phyloP scores from a whole-genome alignment of 495 filamentous ascomycete genomes.

The Podospora bellae-mahoneyi region DNA sequence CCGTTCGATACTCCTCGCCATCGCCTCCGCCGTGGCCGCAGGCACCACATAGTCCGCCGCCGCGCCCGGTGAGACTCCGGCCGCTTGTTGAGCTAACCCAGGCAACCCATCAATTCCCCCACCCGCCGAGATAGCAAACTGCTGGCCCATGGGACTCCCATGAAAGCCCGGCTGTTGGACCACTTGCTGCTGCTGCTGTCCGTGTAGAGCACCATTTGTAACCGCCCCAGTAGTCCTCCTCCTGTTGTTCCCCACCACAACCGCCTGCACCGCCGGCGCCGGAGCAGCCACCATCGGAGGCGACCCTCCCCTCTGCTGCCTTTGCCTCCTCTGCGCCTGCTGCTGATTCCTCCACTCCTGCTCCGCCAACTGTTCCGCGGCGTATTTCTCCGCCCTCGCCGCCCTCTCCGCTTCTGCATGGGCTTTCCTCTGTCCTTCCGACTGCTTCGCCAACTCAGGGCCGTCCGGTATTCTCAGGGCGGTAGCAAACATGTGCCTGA shows the following conservation, averaged over 20 bases:
- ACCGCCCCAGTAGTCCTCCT: not conserved
- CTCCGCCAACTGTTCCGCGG: slow-evolving; percentile 6
- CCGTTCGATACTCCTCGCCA: slow-evolving; percentile 14
- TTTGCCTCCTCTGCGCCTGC: slow-evolving; percentile 3
- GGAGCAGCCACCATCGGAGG: not conserved
- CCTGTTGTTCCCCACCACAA: not conserved
- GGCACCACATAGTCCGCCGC: slow-evolving; percentile 9
- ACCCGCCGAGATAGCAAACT: not conserved
- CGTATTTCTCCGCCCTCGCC: slow-evolving; percentile 12
- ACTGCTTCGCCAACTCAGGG: not conserved
- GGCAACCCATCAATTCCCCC: not conserved
- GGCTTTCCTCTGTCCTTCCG: not conserved
- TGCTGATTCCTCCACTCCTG: slow-evolving; percentile 4
- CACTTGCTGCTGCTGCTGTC: not conserved
- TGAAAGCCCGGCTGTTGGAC: not conserved
- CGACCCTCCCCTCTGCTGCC: not conserved
- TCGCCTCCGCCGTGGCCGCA: slow-evolving; percentile 9
- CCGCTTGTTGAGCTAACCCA: not conserved
- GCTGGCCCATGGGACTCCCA: not conserved
- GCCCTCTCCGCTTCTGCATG: slow-evolving; percentile 11
- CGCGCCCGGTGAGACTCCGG: not conserved
- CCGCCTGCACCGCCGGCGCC: not conserved
- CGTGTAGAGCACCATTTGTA: not conserved
- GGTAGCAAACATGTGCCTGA: slow-evolving; percentile 13
- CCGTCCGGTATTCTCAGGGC: slow-evolving; percentile 10